Conservation (phyloP, 805 yeast species). For the Kluyveromyces nonfermentans region DNA sequence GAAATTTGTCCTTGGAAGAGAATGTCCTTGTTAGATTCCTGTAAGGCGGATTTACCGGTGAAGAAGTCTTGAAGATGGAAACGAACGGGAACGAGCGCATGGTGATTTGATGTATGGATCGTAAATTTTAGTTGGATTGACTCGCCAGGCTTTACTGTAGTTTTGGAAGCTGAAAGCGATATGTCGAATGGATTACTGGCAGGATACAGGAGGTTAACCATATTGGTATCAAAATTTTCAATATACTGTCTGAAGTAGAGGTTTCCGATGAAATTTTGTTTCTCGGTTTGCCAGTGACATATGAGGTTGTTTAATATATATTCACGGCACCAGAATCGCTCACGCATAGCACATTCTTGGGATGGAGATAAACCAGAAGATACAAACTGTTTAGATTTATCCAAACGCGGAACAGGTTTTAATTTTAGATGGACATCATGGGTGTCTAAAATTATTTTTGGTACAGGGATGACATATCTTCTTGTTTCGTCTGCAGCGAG, state of each 20-base stretch:
- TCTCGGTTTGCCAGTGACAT: constrained; percentile 52
- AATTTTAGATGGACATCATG: constrained; percentile 27
- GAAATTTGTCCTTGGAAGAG: constrained; percentile 1
- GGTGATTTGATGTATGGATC: constrained; percentile 1
- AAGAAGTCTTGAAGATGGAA: background rate
- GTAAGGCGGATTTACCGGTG: background rate
- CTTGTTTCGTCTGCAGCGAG: constrained; percentile 38
- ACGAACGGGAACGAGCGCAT: background rate
- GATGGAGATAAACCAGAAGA: constrained; percentile 40
- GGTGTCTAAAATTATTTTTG: constrained; percentile 38
- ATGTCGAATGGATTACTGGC: constrained; percentile 15
- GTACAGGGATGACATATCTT: constrained; percentile 67
- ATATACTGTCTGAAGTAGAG: constrained; percentile 22
- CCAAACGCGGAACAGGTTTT: constrained; percentile 57
- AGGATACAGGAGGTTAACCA: constrained; percentile 17
- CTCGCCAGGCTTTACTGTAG: constrained; percentile 10
- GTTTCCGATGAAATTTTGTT: constrained; percentile 10
- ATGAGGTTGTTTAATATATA: constrained; percentile 45
- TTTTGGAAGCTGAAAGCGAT: constrained; percentile 7
- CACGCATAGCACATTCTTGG: constrained; percentile 48
- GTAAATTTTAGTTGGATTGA: constrained; percentile 7
- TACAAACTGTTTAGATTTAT: constrained; percentile 57
- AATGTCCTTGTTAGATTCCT: background rate
- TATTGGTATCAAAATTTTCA: constrained; percentile 18
- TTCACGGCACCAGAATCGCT: constrained; percentile 75